Conservation (phyloP, 768 basidiomycete genomes). For the Lentinus tigrinus region DNA sequence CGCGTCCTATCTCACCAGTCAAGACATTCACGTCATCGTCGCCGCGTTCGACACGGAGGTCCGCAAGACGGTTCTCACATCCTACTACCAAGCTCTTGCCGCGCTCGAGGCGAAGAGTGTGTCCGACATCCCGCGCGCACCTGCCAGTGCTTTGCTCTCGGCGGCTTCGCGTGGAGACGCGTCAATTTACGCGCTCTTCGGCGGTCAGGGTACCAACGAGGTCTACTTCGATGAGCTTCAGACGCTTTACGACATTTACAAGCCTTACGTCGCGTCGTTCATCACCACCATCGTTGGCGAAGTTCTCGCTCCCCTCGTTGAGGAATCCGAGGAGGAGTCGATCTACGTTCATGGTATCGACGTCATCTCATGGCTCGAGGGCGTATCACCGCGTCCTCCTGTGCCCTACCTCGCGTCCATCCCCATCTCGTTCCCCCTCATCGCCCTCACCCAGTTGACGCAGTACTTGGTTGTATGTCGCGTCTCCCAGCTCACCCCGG, state of each 20-base stretch:
- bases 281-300: conserved; percentile 59
- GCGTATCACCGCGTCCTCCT: conserved; percentile 67
- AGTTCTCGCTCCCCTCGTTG: conserved; percentile 70
- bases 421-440: conserved; percentile 92
- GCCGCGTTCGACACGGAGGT: conserved; percentile 73
- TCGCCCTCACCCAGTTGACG: conserved; percentile 92
- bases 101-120: conserved; percentile 59
- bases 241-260: conserved; percentile 87
- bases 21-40: conserved; percentile 82
- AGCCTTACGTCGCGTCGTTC: conserved; percentile 78
- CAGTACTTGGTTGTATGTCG: conserved; percentile 87
- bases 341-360: conserved; percentile 84
- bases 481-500: conserved; percentile 73
- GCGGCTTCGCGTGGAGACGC: conserved; percentile 62
- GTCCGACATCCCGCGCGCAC: conserved; percentile 54
- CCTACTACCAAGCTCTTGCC: conserved; percentile 79
- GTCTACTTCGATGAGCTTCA: conserved; percentile 98
- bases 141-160: conserved; percentile 66
- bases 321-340: conserved; percentile 53
- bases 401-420: conserved; percentile 87
- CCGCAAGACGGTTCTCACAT: conserved; percentile 71
- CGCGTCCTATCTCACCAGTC: conserved; percentile 62
- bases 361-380: conserved; percentile 80
- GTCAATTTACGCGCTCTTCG: conserved; percentile 89
- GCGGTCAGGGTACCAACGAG: conserved; percentile 97